Conservation (phyloP, 208 protist species). For the Plasmodiophora brassicae region DNA sequence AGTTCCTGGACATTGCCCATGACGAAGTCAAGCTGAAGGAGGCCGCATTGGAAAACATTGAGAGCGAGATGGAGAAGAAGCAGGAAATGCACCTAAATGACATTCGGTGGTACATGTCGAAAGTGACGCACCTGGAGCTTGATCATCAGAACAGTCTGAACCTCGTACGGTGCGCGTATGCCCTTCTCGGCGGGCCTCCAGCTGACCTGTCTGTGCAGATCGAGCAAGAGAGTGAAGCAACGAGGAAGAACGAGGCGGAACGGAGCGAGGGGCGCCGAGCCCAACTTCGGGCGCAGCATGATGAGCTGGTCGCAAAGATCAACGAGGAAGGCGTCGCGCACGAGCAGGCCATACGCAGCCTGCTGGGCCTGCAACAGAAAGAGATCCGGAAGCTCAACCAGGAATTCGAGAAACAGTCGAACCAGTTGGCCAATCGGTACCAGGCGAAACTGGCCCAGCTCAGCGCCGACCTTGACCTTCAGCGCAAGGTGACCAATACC, state of each 20-base stretch:
- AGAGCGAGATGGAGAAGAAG: slow-evolving; percentile 14
- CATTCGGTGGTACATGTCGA: slow-evolving; percentile 22
- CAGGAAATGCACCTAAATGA: slow-evolving; percentile 16
- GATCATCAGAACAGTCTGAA: neutral
- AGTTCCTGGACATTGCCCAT: slow-evolving; percentile 29
- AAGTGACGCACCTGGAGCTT: slow-evolving; percentile 14
- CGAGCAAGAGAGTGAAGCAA: neutral
- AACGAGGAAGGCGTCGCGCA: neutral
- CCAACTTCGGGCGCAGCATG: neutral
- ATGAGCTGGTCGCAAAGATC: neutral
- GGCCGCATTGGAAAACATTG: neutral
- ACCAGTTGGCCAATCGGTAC: neutral
- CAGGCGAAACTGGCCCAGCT: slow-evolving; percentile 11
- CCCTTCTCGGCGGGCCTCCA: neutral
- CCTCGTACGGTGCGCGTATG: neutral
- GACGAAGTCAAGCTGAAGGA: neutral
- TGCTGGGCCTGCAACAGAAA: slow-evolving; percentile 10
- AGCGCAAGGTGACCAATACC: neutral
- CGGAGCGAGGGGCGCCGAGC: neutral
- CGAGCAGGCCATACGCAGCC: neutral
- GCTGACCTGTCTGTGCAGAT: neutral
- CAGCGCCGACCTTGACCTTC: neutral
- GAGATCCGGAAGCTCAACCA: slow-evolving; percentile 23
- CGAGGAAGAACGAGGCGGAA: neutral
- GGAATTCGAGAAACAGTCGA: slow-evolving; percentile 19